Percentiles rank a stretch among this genome's conserved stretches.
Evolutionary conservation across 768 basidiomycete genomes (phyloP).

Genomic region (Polyporus arcularius): DNA sequence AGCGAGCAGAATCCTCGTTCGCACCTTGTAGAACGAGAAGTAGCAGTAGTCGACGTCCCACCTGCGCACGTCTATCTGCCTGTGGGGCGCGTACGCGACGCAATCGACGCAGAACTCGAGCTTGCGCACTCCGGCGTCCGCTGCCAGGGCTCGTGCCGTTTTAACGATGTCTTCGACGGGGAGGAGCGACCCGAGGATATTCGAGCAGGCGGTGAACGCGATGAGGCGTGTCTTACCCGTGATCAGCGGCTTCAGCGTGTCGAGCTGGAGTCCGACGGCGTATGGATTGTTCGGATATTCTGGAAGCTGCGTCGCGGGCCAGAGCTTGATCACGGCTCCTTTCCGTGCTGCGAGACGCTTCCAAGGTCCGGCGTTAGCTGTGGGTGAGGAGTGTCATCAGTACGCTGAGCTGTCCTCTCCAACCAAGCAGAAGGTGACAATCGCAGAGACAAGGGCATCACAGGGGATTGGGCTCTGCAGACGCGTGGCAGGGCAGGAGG

Average conservation of each 20-base stretch:
- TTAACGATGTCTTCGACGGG: constrained; percentile 59
- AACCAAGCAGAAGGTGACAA: too few species aligned
- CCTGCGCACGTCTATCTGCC: constrained; percentile 66
- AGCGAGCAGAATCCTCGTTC: background rate
- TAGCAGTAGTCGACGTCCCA: constrained; percentile 80
- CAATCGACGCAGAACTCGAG: constrained; percentile 74
- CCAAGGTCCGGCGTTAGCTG: constrained; percentile 79
- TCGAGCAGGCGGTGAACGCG: constrained; percentile 75
- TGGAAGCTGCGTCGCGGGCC: constrained; percentile 49
- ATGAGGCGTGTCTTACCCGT: constrained; percentile 67
- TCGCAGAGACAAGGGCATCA: too few species aligned
- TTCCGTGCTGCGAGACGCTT: constrained; percentile 66
- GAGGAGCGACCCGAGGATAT: constrained; percentile 67
- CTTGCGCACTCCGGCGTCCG: constrained; percentile 53
- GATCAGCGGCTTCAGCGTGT: constrained; percentile 63
- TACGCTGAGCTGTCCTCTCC: background rate
- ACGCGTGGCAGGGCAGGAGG: background rate
- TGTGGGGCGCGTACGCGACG: constrained; percentile 78
- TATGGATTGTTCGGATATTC: constrained; percentile 57
- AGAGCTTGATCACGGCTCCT: constrained; percentile 57
- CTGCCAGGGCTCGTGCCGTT: constrained; percentile 52
- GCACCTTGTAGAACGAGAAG: constrained; percentile 77
- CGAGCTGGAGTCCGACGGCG: constrained; percentile 54
- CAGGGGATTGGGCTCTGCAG: background rate
- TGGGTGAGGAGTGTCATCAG: background rate